Evolutionary conservation across 2,329 filamentous ascomycete genomes (phyloP).

Genomic region (Xylaria sp.): DNA sequence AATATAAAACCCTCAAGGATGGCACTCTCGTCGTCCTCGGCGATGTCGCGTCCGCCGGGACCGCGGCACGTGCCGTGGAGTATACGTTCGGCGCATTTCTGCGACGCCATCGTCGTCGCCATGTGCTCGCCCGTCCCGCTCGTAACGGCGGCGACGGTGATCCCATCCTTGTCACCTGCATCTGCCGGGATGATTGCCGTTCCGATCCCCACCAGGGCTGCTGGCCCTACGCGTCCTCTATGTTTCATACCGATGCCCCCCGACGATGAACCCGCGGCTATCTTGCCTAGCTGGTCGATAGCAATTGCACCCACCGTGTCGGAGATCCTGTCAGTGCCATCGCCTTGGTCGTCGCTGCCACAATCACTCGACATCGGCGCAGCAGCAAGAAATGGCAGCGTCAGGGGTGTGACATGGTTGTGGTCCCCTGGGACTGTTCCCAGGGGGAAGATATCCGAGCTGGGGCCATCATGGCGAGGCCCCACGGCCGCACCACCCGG

Average conservation of each 20-base stretch:
- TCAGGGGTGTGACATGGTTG: neutral
- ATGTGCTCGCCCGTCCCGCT: slow-evolving; percentile 98
- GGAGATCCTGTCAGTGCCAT: slow-evolving; percentile 68
- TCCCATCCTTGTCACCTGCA: slow-evolving; percentile 66
- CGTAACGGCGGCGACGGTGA: slow-evolving; percentile 80
- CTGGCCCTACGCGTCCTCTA: slow-evolving; percentile 85
- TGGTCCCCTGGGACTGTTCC: neutral
- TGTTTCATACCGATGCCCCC: slow-evolving; percentile 99
- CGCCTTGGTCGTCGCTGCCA: slow-evolving; percentile 15
- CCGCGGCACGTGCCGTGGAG: slow-evolving; percentile 69
- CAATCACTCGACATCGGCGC: neutral
- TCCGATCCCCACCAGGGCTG: slow-evolving; percentile 88
- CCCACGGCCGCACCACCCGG: slow-evolving; percentile 4
- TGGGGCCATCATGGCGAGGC: slow-evolving; percentile 23
- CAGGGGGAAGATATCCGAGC: neutral
- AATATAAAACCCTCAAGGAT: slow-evolving; percentile 76
- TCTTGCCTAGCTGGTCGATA: slow-evolving; percentile 81
- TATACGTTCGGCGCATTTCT: slow-evolving; percentile 81
- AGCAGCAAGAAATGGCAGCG: neutral
- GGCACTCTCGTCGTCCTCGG: slow-evolving; percentile 75
- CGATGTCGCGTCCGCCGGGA: slow-evolving; percentile 62
- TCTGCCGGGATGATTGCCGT: slow-evolving; percentile 84
- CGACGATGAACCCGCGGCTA: slow-evolving; percentile 93
- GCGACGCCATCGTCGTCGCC: slow-evolving; percentile 90
- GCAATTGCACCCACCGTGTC: slow-evolving; percentile 97